Percentiles rank a stretch among this genome's conserved stretches.
Conservation (phyloP, 129 eudicot genomes). For the Tanacetum coccineum region DNA sequence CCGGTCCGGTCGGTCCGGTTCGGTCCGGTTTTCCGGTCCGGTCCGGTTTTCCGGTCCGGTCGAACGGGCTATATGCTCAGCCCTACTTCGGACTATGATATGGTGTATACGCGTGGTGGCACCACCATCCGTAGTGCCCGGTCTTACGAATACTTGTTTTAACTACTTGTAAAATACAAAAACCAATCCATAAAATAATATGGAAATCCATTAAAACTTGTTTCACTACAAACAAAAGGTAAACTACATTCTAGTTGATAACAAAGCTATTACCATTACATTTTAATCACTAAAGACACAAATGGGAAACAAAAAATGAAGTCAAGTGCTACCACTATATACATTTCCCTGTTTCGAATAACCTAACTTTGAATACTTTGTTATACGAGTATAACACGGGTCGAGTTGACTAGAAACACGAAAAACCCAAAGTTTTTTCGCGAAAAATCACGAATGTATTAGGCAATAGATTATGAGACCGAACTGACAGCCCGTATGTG, state of each 20-base stretch:
- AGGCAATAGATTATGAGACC: no score
- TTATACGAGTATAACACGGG: constrained; percentile 2
- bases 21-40: no score
- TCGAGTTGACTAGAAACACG: constrained; percentile 10
- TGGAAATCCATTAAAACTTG: constrained; percentile 4
- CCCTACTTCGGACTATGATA: no score
- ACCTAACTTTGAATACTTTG: constrained; percentile 13
- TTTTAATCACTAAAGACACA: constrained; percentile 26
- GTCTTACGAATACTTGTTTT: no score
- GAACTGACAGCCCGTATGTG: no score
- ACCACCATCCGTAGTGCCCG: no score
- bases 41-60: no score
- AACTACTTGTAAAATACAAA: constrained; percentile 12
- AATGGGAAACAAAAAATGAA: constrained; percentile 13
- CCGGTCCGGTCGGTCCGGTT: no score
- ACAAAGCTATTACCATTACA: constrained; percentile 16
- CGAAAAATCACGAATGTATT: not conserved
- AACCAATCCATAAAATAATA: constrained; percentile 6
- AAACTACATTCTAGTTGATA: constrained; percentile 23
- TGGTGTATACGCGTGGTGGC: no score
- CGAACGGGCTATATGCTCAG: no score
- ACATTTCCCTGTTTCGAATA: constrained; percentile 18
- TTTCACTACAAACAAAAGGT: not conserved
- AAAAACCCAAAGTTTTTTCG: constrained; percentile 16
- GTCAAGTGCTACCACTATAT: constrained; percentile 28